Evolutionary conservation across 148 eudicot genomes (phyloP).

Genomic region (Beta vulgaris): DNA sequence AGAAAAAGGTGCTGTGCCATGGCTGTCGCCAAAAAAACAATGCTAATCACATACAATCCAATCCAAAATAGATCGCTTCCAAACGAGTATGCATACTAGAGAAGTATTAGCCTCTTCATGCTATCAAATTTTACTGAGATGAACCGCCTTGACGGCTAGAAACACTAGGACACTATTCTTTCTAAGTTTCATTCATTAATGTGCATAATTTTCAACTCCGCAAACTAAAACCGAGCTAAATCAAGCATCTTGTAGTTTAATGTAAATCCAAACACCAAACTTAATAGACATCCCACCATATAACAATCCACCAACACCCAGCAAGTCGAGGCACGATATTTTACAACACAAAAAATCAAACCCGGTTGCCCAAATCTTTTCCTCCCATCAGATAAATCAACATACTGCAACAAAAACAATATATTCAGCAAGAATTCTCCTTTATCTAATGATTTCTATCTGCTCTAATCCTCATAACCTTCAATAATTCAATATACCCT

Average conservation of each 20-base stretch:
- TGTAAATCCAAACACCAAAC: neutral
- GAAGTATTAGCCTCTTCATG: constrained; percentile 16
- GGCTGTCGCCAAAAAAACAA: neutral
- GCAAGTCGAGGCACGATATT: neutral
- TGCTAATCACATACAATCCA: neutral
- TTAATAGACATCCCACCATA: neutral
- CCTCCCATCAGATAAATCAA: constrained; percentile 6
- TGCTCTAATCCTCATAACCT: neutral
- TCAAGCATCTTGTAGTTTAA: neutral
- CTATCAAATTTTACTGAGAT: neutral
- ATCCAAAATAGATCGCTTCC: neutral
- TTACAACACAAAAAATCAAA: neutral
- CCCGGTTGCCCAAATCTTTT: neutral
- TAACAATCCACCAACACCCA: neutral
- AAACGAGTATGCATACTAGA: neutral
- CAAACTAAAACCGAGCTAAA: neutral
- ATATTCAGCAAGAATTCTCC: neutral
- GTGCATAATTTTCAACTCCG: constrained; percentile 3
- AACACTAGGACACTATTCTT: neutral
- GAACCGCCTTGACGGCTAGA: constrained; percentile 15
- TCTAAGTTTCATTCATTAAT: neutral
- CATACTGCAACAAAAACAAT: neutral
- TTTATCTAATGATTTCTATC: neutral
- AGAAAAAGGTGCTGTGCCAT: neutral
- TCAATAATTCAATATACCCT: neutral